Base-by-base conservation (phyloP, 768 basidiomycete genomes). In the Lactifluus rugatus region DNA sequence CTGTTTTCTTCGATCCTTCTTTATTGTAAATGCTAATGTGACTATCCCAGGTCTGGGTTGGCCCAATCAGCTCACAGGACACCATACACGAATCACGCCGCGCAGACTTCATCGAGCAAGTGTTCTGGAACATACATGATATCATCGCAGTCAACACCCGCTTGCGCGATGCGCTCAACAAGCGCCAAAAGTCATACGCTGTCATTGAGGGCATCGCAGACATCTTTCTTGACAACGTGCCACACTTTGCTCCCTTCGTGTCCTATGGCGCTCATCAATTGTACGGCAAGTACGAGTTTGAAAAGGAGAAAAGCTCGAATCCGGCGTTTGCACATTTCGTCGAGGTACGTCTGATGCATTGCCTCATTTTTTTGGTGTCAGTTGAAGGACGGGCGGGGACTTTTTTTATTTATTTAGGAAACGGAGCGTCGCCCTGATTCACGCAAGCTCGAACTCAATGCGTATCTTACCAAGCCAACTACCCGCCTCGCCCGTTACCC, bases 251-350 rank as follows among this genome's bases (percentile, higher is more conserved):
- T 10, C 96, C 96, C 1, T 99, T 97, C 67, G 93, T 98, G 48
- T 83, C 82, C 34, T 99, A 98, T 66, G 96, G 95, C 45, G 85
- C 93, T 9, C 95, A 98, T 68, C 96, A 99, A 71, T 75, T 97
- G 56, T 97, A 95, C 68, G 96, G 96, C 13, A 99, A 98, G 72
- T 97, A 92, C 69, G 94, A 97, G 73, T 98, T 99, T 70, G 96
- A 99, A 76, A 95, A 91, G 78, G 96, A 98, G 78, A 98, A 97
- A 76, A 84, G 80, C 55, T 80, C 84, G 51, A 99, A 99, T 73
- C 81, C 87, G 5, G 88, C 84, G 13, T 99, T 99, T 73, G 87
- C 92, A 52, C 82, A 83, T 59, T 99, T 98, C 70, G 96, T 98
- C 31, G 96, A 98, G 78, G 93, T 92, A 64, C 52, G 82, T 77